Base-by-base conservation (phyloP, 2,329 filamentous ascomycete genomes). In the Fusarium pilosicola region DNA sequence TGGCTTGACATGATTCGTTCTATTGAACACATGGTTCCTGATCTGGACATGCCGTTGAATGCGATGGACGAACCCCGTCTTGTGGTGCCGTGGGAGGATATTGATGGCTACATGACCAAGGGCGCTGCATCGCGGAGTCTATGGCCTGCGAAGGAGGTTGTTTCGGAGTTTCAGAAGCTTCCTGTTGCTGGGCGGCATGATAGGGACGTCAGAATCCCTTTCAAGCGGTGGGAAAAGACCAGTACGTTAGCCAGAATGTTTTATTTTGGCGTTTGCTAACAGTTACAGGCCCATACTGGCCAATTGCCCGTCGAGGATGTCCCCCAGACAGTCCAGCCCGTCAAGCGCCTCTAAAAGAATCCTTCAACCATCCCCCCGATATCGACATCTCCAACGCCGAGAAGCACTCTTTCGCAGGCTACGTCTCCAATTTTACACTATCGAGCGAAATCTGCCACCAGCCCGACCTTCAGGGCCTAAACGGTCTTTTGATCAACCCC, bases 31-130 rank as follows among this genome's bases (percentile, higher is more conserved):
- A 68, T 88, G 61, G 82, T 93, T 22, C 91, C 91, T 4, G 90
- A 93, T 75, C 90, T 93, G 87, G 90, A 92, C 68, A 85, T 93
- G 65, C 86, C 91, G 1, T 84, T 92, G 67, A 93, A 93, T 71
- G 85, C 88, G 38, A 89, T 92, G 86, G 91, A 93, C 74, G 90
- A 93, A 77, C 91, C 91, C 44, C 85, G 91, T 32, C 77, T 93
- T 14, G 86, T 92, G 18, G 88, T 89, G 5, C 87, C 90, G 7
- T 92, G 87, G 86, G 90, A 93, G 76, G 86, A 89, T 11, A 87
- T 93, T 57, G 81, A 88, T 32, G 79, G 80, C 2, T 86, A 88
- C 63, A 85, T 93, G 81, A 79, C 83, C 51, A 85, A 85, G 65
- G 90, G 90, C 39, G 83, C 85, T 60, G 81, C 85, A 70, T 86